These are phyloP conservation scores for Podospora sp. DNA, from an alignment of 495 filamentous ascomycete genomes.

Conservation along the genomic window DNA sequence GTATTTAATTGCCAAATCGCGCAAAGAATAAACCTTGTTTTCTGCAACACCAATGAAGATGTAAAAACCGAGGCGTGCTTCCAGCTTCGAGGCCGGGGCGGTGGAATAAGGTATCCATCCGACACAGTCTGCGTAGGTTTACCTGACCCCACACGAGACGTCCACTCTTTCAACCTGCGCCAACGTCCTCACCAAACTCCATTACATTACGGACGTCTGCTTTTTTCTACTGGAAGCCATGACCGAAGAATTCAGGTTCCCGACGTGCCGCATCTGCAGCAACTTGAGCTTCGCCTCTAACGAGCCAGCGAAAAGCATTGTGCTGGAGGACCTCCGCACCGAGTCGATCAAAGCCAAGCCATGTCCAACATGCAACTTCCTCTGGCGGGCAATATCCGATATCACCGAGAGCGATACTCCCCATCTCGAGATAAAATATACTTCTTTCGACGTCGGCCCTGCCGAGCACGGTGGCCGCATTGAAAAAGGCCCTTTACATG, in stretches of 20 bases:
- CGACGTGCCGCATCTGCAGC: not conserved
- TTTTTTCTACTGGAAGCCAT: too few species aligned
- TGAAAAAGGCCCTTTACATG: not conserved
- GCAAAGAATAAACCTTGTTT: too few species aligned
- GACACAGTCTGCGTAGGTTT: too few species aligned
- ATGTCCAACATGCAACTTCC: not conserved
- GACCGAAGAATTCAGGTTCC: not conserved
- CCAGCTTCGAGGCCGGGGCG: too few species aligned
- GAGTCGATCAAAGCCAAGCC: not conserved
- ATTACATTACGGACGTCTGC: too few species aligned
- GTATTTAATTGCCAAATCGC: too few species aligned
- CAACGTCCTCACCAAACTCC: too few species aligned
- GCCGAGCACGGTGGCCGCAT: not conserved
- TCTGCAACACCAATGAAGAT: too few species aligned
- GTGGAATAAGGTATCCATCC: too few species aligned
- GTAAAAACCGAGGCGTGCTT: too few species aligned
- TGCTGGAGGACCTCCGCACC: not conserved
- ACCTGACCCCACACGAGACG: too few species aligned
- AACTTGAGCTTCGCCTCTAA: not conserved
- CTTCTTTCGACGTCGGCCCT: not conserved
- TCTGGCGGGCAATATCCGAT: not conserved
- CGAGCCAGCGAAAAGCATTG: not conserved
- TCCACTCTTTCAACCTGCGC: too few species aligned
- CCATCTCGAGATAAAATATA: constrained; percentile 1
- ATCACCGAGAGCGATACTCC: not conserved